Base-by-base conservation (phyloP, 345 rosid genomes). In the Melastoma malabathricum region DNA sequence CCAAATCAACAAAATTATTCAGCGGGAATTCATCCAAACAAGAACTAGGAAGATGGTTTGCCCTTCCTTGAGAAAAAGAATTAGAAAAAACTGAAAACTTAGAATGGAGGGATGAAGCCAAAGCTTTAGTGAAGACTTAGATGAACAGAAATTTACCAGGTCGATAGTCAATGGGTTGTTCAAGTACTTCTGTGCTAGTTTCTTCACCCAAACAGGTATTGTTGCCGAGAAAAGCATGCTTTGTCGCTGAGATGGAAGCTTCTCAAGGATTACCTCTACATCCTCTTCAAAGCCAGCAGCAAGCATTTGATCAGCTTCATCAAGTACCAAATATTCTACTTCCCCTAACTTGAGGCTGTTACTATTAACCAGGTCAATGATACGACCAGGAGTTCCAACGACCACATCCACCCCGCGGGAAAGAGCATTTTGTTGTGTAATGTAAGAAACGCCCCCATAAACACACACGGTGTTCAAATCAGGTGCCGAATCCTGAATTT, bases 151-250 rank as follows among this genome's bases (percentile, higher is more conserved):
- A 25, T 17, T 58, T 74, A 92, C 98, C 95, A 92, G 59, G 76
- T 87, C 98, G 34, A 86, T 84, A 43, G 80, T 89, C 69, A 87
- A 72, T 44, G 98, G 96, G 62, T 80, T 81, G 56, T 87, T 74
- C 74, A 92, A 71, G 69, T 87, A 69, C 66, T 87, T 92, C 74
- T 96, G 75, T 0, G 98, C 79, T 66, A 92, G 64, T 69, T 87
- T 92, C 75, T 80, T 87, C 45, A 92, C 89, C 98, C 98, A 92
- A 55, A 75, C 45, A 62, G 98, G 98, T 95, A 92, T 92, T 44
- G 98, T 92, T 54, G 98, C 96, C n/a, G 98, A 92, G 78, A 92
- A 92, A 65, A 92, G 95, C 98, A 87, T 84, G 79, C 87, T 92
- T 54, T 92, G 98, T 49, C 96, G 52, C 69, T 87, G 76, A 13